Conservation (phyloP, 2,329 filamentous ascomycete genomes). For the Hymenoscyphus repandus region DNA sequence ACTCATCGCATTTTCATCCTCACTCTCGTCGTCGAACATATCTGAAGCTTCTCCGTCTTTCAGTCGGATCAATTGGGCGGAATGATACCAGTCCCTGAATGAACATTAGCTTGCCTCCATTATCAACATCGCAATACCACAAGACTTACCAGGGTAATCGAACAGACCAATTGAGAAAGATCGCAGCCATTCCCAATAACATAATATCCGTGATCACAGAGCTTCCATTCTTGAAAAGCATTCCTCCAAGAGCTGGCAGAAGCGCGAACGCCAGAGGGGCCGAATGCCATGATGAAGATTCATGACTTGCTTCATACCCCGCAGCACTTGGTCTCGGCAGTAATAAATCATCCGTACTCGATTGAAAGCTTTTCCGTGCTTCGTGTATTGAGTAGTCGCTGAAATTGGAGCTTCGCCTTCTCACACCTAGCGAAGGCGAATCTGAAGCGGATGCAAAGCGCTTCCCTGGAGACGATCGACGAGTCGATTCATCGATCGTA, state of each 20-base stretch:
- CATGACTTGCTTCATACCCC: constrained; percentile 37
- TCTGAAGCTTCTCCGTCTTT: constrained; percentile 40
- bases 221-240: constrained; percentile 80
- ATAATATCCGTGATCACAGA: constrained; percentile 81
- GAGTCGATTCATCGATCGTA: constrained; percentile 1
- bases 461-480: background rate
- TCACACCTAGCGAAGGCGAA: constrained; percentile 21
- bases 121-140: background rate
- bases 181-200: constrained; percentile 69
- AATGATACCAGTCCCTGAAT: constrained; percentile 66
- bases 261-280: constrained; percentile 80
- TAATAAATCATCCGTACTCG: constrained; percentile 66
- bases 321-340: constrained; percentile 45
- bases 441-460: background rate
- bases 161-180: constrained; percentile 91
- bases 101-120: constrained; percentile 10
- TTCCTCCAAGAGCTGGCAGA: constrained; percentile 76
- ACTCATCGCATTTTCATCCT: constrained; percentile 35
- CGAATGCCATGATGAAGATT: constrained; percentile 68
- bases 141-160: constrained; percentile 73
- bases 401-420: constrained; percentile 70
- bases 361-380: constrained; percentile 56
- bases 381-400: constrained; percentile 71
- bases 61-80: constrained; percentile 58
- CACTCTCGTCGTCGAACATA: constrained; percentile 39